A percentile compares a stretch with the other conserved stretches of the same genome.
Conservation (phyloP, 2,329 filamentous ascomycete genomes). For the Talaromyces sp. region DNA sequence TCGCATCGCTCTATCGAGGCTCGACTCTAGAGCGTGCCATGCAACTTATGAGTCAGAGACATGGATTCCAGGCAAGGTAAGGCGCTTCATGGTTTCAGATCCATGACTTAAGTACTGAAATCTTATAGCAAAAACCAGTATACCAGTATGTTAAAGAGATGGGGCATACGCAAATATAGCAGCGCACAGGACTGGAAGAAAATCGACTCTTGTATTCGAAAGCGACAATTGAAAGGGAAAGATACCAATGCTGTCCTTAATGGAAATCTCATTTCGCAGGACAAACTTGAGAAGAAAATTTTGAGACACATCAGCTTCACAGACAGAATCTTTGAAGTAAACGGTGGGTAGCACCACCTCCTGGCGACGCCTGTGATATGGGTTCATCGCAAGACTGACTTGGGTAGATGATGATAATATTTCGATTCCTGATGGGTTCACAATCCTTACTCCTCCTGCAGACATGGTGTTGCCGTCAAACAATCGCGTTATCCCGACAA, state of each 20-base stretch:
- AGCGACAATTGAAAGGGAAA: background rate
- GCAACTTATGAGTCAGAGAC: background rate
- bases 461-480: background rate
- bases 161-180: background rate
- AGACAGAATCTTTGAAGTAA: background rate
- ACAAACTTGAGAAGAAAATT: background rate
- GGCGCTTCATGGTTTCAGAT: too few species aligned
- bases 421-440: background rate
- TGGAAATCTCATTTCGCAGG: background rate
- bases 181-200: background rate
- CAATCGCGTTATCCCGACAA: background rate
- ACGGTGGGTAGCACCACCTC: background rate
- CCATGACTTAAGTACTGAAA: background rate
- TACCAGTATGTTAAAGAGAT: background rate
- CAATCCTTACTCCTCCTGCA: background rate
- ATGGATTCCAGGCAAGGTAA: background rate
- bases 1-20: background rate
- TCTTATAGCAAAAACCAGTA: background rate
- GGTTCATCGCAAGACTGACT: background rate
- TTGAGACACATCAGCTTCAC: background rate
- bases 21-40: background rate
- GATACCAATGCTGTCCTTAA: background rate
- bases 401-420: background rate
- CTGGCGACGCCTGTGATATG: too few species aligned
- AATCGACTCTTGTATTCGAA: background rate